Base-by-base conservation (phyloP, 768 basidiomycete species). In the Coprinellus micaceus region DNA sequence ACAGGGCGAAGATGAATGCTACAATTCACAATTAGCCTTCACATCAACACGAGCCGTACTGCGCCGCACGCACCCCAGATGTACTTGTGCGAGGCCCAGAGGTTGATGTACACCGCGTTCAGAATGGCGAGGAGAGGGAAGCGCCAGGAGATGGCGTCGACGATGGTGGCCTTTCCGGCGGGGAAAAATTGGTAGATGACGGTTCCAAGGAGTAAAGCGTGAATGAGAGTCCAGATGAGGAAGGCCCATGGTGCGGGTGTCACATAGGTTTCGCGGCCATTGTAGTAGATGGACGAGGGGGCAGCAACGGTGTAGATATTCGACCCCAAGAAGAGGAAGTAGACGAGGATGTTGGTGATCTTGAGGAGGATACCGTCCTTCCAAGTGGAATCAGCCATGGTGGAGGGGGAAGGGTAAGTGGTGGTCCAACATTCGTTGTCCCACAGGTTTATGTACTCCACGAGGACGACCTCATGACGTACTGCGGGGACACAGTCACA, bases 231-330 rank as follows among this genome's bases (percentile, higher is more conserved):
- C 92, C 94, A 96, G 67, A 94, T 88, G 75, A 88, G 81, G 77
- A 94, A 96, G 1, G 91, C 88, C 84, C 90, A 97, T 25, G 87
- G 84, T 24, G 92, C 91, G n/a, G 96, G 96, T 1, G 94, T 97
- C 56, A 98, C 76, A 71, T 94, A 98, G 0, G 95, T 97, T 63
- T 89, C 86, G 69, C 92, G 92, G 44, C 83, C 85, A 60, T 76
- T 70, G 66, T 78, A 83, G 73, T 92, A 91, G 50, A 84, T 78
- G 60, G 82, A 84, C 40, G 81, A 79, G 0, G 91, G 91, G 2
- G 83, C 81, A 5, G 91, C 85, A 58, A 94, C 81, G 52, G 86
- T 88, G 78, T 92, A 95, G 55, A 94, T 79, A 72, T 96, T 96
- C 37, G 88, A 89, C 29, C 91, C 94, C n/a, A 96, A 77, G 73